Base-by-base conservation (phyloP, 2,329 filamentous ascomycete genomes). In the Lachnellula willkommii region DNA sequence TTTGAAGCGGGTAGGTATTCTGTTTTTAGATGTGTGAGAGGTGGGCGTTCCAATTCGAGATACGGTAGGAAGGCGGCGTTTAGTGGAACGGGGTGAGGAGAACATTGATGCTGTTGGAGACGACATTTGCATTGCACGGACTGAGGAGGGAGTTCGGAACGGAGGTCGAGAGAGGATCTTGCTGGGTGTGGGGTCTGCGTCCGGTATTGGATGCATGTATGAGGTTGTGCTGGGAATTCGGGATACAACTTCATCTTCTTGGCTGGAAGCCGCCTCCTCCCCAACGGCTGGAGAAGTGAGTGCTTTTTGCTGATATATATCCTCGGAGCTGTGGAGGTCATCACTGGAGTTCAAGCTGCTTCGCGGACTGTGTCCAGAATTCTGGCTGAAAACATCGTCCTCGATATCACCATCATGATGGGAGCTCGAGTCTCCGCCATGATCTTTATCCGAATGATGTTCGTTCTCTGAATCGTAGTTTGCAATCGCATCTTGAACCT, bases 61-160 rank as follows among this genome's bases (percentile, higher is more conserved):
- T n/a, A 79, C 74, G 1, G 79, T 77, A 2, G 78, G 75, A 39
- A 67, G 59, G 40, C 61, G 61, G 26, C 77, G 77, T 58, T 80
- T 81, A n/a, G 72, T 69, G 0, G 81, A 80, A 9, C 80, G 76
- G 6, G 81, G 77, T 2, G 82, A 81, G n/a, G 76, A 78, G 49
- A 75, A 71, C n/a, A 77, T 72, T 0, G 83, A 85, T 0, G 78
- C 74, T 0, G 83, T 74, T 0, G 85, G 86, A 0, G 85, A 88
- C 2, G 80, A 79, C 83, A 90, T 87, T 62, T 90, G 87, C 72
- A 89, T 78, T 1, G 84, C 84, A 50, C 83, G 82, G 7, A 89
- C 81, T 12, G 83, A 84, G 1, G 85, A 87, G 0, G 87, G 82
- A 12, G 86, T 87, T 48, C 86, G 79, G 68, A 90, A 90, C 1